A percentile compares a stretch with the other conserved stretches of the same genome.
These are phyloP conservation scores for Allium cepa DNA, from an alignment of 106 monocot species.

Conservation along the genomic window DNA sequence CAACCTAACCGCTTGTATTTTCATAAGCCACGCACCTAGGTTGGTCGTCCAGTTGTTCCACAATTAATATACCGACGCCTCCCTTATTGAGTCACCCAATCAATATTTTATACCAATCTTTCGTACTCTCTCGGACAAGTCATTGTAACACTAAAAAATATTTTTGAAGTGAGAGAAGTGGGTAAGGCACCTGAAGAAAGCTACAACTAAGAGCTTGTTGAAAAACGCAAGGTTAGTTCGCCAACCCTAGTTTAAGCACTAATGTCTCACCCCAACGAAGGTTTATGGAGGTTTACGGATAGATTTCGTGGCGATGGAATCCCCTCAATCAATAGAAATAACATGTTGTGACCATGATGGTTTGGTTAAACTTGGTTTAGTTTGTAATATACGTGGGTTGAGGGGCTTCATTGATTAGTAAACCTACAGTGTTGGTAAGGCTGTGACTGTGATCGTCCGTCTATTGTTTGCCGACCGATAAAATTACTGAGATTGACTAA, in stretches of 20 bases:
- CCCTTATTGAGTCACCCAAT: neutral
- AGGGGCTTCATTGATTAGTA: no score
- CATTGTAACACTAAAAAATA: conserved; percentile 5
- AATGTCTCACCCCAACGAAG: neutral
- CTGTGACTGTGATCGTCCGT: no score
- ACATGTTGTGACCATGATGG: no score
- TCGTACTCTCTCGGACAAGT: conserved; percentile 3
- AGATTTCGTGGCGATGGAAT: no score
- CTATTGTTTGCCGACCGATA: no score
- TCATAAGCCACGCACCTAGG: neutral
- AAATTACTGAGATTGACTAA: no score
- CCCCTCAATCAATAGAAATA: no score
- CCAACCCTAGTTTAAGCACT: conserved; percentile 1
- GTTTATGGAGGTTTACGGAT: no score
- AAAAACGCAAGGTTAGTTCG: conserved; percentile 8
- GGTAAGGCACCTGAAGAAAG: neutral
- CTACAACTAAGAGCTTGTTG: conserved; percentile 8
- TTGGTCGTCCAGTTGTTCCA: neutral
- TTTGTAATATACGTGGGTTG: no score
- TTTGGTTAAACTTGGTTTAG: no score
- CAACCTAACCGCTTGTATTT: conserved; percentile 6
- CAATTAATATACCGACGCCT: neutral
- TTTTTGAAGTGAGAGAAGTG: conserved; percentile 10
- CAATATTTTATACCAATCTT: conserved; percentile 9
- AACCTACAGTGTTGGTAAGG: no score